Evolutionary conservation across 257 asterid species (phyloP), one percentile per base, ranked within the genome.

Genomic region (Scutellaria minor): DNA sequence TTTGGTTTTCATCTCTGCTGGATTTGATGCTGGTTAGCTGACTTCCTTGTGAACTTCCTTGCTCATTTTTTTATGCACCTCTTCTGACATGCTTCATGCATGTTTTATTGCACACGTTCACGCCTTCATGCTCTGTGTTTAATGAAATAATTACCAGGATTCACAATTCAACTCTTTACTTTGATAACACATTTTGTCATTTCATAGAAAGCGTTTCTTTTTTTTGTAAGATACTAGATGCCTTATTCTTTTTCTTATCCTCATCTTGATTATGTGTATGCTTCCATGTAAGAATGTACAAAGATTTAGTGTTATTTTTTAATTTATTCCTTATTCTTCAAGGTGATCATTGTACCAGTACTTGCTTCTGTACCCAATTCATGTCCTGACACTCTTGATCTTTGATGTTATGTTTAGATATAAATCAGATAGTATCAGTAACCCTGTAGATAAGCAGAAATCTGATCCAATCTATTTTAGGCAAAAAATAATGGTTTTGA

Each of bases 1-100:
- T 78, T 58, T 95, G 79, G 81, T 95, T 61, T 50, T 94, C 22
- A 70, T 94, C 76, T 94, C 98, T 50, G 99, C 99, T 15, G 99
- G 99, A 60, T 95, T 90, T 68, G 99, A 95, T 90, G 97, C 99
- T 81, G 99, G 99, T 94, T 74, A 73, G 89, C 73, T 20, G 72
- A 75, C 55, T 15, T 20, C 20, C 62, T 35, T 7, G 46, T 59
- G 46, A 60, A 58, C 45, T 63, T 66, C 51, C 22, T 18, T 53
- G 6, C 15, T 48, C 55, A 22, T 70, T 47, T 11, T 11, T 72
- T 27, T 57, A 31, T 47, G 39, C 61, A 41, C 60, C 18, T 53
- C 22, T 13, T 22, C 6, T 52, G 54, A 68, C 59, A 63, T 18
- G 41, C 57, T 72, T 71, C 35, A 20, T 64, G 75, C 41, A 57